These are phyloP conservation scores for Kwoniella europaea DNA, from an alignment of 768 basidiomycete species.

Conservation along the genomic window DNA sequence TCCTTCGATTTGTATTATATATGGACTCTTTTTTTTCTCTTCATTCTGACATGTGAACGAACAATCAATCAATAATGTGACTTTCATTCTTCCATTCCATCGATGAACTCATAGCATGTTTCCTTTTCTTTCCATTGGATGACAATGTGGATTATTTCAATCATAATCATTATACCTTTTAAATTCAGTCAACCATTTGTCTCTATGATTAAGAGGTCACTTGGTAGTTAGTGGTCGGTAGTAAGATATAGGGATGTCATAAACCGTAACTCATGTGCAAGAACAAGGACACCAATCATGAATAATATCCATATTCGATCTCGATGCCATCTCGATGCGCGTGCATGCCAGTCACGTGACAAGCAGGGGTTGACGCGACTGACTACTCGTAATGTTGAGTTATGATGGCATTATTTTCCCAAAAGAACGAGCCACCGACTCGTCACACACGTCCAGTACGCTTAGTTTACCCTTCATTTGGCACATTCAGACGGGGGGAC, in stretches of 20 bases:
- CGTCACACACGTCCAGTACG: neutral
- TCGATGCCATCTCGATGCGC: no score
- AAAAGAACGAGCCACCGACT: constrained; percentile 11
- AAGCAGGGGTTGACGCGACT: no score
- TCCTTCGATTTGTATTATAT: neutral
- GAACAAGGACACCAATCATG: no score
- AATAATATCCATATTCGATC: no score
- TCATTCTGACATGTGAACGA: neutral
- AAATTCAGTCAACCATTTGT: no score
- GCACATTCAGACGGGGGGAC: neutral
- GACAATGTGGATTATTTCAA: neutral
- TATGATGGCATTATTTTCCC: no score
- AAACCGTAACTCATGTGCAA: neutral
- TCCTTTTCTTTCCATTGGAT: neutral
- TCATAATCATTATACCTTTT: neutral
- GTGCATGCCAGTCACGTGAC: no score
- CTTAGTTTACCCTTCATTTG: constrained; percentile 5
- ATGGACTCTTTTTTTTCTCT: neutral
- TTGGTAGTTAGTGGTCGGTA: neutral
- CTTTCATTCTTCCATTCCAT: neutral
- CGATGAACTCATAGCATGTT: neutral
- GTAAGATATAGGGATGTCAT: neutral
- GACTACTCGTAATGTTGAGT: no score
- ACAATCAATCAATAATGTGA: constrained; percentile 9
- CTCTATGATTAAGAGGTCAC: neutral